Percentiles rank a stretch among this genome's conserved stretches.
Evolutionary conservation across 495 filamentous ascomycete species (phyloP).

Genomic region (Chaetomium tenue): DNA sequence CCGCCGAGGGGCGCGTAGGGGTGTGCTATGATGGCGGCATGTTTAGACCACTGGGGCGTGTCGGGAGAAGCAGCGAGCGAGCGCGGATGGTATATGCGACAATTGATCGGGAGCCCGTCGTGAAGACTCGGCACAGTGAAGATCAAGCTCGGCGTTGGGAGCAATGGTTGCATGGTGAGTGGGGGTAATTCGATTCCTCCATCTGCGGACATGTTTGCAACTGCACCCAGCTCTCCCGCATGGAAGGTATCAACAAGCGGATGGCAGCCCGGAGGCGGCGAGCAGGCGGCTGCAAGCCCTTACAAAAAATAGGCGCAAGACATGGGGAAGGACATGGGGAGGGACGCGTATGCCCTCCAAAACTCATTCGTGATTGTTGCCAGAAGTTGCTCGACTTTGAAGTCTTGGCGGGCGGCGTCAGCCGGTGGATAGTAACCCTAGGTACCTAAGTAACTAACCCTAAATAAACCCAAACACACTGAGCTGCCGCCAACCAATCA

Average conservation of each 20-base stretch:
- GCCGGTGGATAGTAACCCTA: too few species aligned
- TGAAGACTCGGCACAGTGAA: conserved; percentile 83
- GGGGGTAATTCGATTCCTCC: neutral
- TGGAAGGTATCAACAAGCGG: too few species aligned
- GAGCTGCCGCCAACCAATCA: neutral
- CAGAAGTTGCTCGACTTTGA: neutral
- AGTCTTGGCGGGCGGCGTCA: neutral
- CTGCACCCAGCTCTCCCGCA: neutral
- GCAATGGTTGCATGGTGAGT: conserved; percentile 42
- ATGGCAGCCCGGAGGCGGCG: neutral
- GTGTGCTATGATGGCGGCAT: conserved; percentile 80
- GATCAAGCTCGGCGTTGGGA: conserved; percentile 60
- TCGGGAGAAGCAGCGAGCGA: conserved; percentile 35
- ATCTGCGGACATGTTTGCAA: neutral
- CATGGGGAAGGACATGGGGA: neutral
- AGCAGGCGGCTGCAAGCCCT: neutral
- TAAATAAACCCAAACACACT: too few species aligned
- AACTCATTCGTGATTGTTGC: neutral
- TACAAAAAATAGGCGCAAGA: too few species aligned
- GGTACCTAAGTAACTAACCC: too few species aligned
- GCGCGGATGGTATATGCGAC: conserved; percentile 73
- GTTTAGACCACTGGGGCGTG: conserved; percentile 44
- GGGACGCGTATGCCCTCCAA: neutral
- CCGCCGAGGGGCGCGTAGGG: conserved; percentile 89
- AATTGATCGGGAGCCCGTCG: conserved; percentile 70